A percentile compares a stretch with the other conserved stretches of the same genome.
Evolutionary conservation across 2,329 filamentous ascomycete species (phyloP).

Genomic region (Trichoderma semiorbis): DNA sequence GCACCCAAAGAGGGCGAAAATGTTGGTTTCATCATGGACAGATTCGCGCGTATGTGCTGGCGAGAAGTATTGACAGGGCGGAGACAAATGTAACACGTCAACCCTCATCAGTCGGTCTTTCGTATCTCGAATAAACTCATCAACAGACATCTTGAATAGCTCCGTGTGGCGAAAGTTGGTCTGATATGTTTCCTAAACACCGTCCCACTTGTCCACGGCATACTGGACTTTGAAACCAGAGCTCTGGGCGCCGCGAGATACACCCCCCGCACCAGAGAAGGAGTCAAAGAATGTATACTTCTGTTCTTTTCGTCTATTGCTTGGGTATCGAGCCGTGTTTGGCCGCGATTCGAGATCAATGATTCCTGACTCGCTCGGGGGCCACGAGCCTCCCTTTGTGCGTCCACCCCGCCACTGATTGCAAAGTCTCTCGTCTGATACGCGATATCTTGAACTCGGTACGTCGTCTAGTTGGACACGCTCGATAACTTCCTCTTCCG

Average conservation of each 20-base stretch:
- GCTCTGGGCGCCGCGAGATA: conserved; percentile 58
- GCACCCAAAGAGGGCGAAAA: conserved; percentile 54
- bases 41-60: conserved; percentile 67
- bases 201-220: conserved; percentile 59
- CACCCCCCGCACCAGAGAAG: conserved; percentile 71
- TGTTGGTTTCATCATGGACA: conserved; percentile 67
- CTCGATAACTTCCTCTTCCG: conserved; percentile 37
- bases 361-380: conserved; percentile 19
- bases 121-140: conserved; percentile 45
- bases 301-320: conserved; percentile 30
- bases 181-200: conserved; percentile 56
- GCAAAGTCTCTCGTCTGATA: conserved; percentile 32
- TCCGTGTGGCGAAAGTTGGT: conserved; percentile 53
- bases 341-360: conserved; percentile 22
- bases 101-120: conserved; percentile 39
- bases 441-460: conserved; percentile 26
- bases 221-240: conserved; percentile 57
- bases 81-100: conserved; percentile 71
- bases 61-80: conserved; percentile 75
- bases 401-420: conserved; percentile 32
- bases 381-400: conserved; percentile 34
- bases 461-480: conserved; percentile 33
- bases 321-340: background rate
- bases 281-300: conserved; percentile 67
- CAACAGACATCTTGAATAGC: conserved; percentile 47